Percentiles rank a stretch among this genome's conserved stretches.
Evolutionary conservation across 2,329 filamentous ascomycete species (phyloP).

Genomic region (Myriangium duriaei): DNA sequence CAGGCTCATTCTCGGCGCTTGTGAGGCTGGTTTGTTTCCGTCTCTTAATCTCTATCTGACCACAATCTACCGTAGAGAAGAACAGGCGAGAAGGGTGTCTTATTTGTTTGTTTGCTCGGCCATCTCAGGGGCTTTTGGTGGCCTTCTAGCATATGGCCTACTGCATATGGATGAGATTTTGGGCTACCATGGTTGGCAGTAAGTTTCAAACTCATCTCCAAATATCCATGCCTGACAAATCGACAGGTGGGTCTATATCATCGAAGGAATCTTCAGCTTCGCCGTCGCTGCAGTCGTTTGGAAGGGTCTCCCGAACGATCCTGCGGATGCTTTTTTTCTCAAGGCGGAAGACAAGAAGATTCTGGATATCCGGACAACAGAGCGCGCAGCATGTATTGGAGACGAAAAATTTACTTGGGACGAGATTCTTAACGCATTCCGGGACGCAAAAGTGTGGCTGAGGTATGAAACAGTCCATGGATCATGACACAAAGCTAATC

Average conservation of each 20-base stretch:
- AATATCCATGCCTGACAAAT: too few relatives aligned
- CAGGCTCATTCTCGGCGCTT: constrained; percentile 19
- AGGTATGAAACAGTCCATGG: too few relatives aligned
- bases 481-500: too few relatives aligned
- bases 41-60: constrained; percentile 22
- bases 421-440: too few relatives aligned
- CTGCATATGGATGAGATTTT: constrained; percentile 18
- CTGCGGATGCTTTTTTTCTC: constrained; percentile 24
- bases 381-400: too few relatives aligned
- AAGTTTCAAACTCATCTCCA: too few relatives aligned
- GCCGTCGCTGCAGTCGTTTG: constrained; percentile 20
- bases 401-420: too few relatives aligned
- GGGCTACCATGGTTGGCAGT: constrained; percentile 17
- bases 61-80: constrained; percentile 10
- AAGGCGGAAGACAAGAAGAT: constrained; percentile 19
- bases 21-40: constrained; percentile 18
- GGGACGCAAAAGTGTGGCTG: too few relatives aligned
- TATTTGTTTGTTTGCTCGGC: constrained; percentile 31
- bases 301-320: constrained; percentile 22
- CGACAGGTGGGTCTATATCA: constrained; percentile 24
- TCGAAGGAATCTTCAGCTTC: constrained; percentile 21
- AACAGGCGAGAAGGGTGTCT: constrained; percentile 29
- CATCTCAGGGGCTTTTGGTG: constrained; percentile 30
- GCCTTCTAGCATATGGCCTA: constrained; percentile 25
- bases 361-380: too few relatives aligned